Conservation (phyloP, 352 stramenopile genomes). For the Globisporangium radiosum region DNA sequence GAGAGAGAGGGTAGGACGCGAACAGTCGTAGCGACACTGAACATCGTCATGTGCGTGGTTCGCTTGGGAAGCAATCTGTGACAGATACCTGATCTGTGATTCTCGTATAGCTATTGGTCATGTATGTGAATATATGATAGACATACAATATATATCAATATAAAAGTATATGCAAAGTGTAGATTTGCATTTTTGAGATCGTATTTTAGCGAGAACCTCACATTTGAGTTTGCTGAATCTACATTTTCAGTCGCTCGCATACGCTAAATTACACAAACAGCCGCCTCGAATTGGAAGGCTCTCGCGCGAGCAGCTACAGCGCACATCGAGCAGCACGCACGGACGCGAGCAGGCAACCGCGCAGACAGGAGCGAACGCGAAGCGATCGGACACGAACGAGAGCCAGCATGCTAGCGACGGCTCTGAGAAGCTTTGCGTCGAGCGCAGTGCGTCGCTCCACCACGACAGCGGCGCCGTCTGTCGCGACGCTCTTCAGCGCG, state of each 20-base stretch:
- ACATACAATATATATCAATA: not conserved
- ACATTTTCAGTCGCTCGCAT: not conserved
- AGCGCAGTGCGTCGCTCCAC: constrained; percentile 20
- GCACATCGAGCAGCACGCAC: not conserved
- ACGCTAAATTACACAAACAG: not conserved
- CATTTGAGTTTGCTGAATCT: not conserved
- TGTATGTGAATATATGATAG: not conserved
- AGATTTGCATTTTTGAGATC: not conserved
- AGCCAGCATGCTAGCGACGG: constrained; percentile 45
- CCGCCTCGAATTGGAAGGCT: not conserved
- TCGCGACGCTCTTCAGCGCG: constrained; percentile 21
- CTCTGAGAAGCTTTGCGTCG: constrained; percentile 43
- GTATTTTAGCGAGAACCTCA: not conserved
- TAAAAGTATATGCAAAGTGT: no score
- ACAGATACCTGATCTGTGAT: no score
- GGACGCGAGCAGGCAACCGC: not conserved
- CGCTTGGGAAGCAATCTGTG: no score
- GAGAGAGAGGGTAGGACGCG: not conserved
- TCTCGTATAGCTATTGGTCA: not conserved
- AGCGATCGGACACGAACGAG: not conserved
- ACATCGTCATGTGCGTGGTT: no score
- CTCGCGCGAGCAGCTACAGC: constrained; percentile 1
- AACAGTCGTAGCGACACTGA: not conserved
- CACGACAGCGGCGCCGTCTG: not conserved
- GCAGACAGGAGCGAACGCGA: not conserved